Evolutionary conservation across 768 basidiomycete genomes (phyloP).

Genomic region (Kwoniella botswanensis): DNA sequence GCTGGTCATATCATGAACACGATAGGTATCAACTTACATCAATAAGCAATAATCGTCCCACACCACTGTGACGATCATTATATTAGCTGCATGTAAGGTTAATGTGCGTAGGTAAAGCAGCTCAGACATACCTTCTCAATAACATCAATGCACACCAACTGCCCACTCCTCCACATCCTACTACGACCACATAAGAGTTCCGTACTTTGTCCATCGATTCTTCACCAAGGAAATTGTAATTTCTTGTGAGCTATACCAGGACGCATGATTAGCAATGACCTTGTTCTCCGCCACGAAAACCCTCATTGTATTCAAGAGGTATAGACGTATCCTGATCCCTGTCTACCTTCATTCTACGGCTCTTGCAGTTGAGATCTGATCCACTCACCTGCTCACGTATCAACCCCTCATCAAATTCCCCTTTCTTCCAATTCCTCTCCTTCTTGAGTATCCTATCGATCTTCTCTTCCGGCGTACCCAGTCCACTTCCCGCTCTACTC

Average conservation of each 20-base stretch:
- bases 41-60: slow-evolving; percentile 54
- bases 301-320: too few relatives aligned
- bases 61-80: slow-evolving; percentile 47
- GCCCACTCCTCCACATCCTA: slow-evolving; percentile 96
- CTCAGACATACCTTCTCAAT: slow-evolving; percentile 73
- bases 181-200: slow-evolving; percentile 75
- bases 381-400: slow-evolving; percentile 68
- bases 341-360: too few relatives aligned
- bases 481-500: slow-evolving; percentile 33
- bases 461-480: slow-evolving; percentile 37
- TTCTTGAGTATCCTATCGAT: slow-evolving; percentile 30
- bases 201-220: slow-evolving; percentile 82
- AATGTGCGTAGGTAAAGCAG: not conserved
- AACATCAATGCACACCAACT: slow-evolving; percentile 96
- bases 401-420: slow-evolving; percentile 69
- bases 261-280: not conserved
- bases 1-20: not conserved
- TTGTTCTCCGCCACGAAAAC: too few relatives aligned
- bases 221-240: slow-evolving; percentile 93
- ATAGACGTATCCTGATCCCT: too few relatives aligned
- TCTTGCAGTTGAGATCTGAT: not conserved
- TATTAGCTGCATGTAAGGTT: not conserved
- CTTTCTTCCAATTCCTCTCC: slow-evolving; percentile 45
- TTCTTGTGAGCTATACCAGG: slow-evolving; percentile 74
- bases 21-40: slow-evolving; percentile 42